Conservation (phyloP, 2,329 filamentous ascomycete species). For the Dothideomycetes sp. region DNA sequence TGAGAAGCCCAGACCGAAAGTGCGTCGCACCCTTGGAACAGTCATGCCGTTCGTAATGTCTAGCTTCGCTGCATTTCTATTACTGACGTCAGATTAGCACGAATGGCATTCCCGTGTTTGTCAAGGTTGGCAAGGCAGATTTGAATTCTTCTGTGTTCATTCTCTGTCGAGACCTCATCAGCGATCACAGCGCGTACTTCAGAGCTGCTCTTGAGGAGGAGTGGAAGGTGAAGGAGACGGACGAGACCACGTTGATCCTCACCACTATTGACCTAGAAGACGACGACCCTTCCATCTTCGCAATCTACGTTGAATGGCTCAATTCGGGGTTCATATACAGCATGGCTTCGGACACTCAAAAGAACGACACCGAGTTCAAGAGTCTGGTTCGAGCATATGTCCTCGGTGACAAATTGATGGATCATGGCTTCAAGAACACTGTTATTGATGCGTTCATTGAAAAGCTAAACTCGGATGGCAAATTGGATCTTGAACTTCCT, state of each 20-base stretch:
- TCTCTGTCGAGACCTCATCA: neutral
- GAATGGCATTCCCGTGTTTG: no score
- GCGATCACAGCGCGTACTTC: neutral
- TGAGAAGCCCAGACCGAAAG: no score
- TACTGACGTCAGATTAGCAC: no score
- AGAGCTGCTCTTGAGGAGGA: slow-evolving; percentile 7
- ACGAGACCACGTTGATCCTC: slow-evolving; percentile 1
- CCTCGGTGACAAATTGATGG: slow-evolving; percentile 14
- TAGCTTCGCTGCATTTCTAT: no score
- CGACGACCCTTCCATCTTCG: slow-evolving; percentile 10
- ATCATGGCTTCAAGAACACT: slow-evolving; percentile 17
- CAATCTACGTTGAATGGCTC: slow-evolving; percentile 14
- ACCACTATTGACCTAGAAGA: slow-evolving; percentile 8
- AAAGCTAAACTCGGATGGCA: neutral
- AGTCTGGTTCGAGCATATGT: slow-evolving; percentile 14
- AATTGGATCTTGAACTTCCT: slow-evolving; percentile 1
- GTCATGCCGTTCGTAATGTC: no score
- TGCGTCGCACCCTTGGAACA: no score
- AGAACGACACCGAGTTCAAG: slow-evolving; percentile 2
- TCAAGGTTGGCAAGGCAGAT: neutral
- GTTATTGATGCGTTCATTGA: slow-evolving; percentile 14
- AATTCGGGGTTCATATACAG: slow-evolving; percentile 9
- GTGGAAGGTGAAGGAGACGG: slow-evolving; percentile 8
- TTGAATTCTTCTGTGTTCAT: neutral
- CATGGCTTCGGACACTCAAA: no score